phyloP scores from a whole-genome alignment of 352 stramenopile species.

The Ophiocytium majus region DNA sequence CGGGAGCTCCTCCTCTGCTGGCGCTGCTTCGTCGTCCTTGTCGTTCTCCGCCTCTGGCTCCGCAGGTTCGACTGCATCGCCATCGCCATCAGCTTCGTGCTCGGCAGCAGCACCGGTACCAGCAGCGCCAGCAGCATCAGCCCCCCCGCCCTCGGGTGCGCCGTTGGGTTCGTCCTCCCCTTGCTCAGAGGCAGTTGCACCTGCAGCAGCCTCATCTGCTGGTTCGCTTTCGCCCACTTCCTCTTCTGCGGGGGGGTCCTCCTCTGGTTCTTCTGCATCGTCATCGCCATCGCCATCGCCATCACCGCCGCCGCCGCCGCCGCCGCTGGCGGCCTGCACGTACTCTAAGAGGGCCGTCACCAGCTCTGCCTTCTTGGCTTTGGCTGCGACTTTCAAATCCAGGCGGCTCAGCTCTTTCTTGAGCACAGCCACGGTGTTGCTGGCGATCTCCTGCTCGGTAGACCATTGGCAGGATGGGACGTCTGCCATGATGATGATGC shows the following conservation, averaged over 20 bases:
- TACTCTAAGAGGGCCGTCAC: neutral
- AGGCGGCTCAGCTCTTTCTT: neutral
- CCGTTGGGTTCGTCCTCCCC: neutral
- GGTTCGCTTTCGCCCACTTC: neutral
- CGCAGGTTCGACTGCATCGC: too few relatives aligned
- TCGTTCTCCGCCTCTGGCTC: neutral
- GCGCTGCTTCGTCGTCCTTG: neutral
- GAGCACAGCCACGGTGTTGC: conserved; percentile 9
- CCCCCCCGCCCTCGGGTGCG: too few relatives aligned
- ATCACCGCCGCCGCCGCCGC: neutral
- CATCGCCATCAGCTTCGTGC: too few relatives aligned
- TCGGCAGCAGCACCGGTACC: too few relatives aligned
- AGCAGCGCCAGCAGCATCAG: too few relatives aligned
- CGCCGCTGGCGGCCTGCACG: neutral
- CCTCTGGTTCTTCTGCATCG: neutral
- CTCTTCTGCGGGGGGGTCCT: neutral
- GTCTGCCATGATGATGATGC: neutral
- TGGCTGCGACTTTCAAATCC: neutral
- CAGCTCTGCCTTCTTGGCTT: conserved; percentile 14
- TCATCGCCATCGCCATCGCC: neutral
- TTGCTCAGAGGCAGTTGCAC: neutral
- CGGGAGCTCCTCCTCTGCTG: neutral
- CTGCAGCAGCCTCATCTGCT: neutral
- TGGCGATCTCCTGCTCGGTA: neutral
- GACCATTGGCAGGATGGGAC: conserved; percentile 7